A percentile compares a stretch with the other conserved stretches of the same genome.
Evolutionary conservation across 2,329 filamentous ascomycete genomes (phyloP).

Genomic region (Gremmenia infestans): DNA sequence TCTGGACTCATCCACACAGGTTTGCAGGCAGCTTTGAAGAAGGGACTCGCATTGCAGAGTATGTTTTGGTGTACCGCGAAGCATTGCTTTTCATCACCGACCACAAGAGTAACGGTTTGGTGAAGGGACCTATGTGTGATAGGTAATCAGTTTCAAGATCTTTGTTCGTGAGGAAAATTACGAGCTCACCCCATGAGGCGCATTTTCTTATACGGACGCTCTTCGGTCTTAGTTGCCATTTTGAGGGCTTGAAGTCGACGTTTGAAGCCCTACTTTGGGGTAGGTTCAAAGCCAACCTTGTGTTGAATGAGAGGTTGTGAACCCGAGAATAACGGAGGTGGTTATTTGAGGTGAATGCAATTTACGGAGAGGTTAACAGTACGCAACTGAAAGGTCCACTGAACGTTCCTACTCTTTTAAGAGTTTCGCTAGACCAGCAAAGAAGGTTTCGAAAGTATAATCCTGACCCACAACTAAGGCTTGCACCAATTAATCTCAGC

Average conservation of each 20-base stretch:
- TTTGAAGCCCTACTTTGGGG: too few species aligned
- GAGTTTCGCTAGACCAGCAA: too few species aligned
- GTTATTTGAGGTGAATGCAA: too few species aligned
- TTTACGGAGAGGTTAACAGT: too few species aligned
- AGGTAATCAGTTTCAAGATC: not conserved
- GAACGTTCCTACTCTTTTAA: too few species aligned
- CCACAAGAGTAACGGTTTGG: slow-evolving; percentile 5
- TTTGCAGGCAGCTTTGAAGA: slow-evolving; percentile 11
- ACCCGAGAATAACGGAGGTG: too few species aligned
- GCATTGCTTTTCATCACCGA: not conserved
- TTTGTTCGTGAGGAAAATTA: not conserved
- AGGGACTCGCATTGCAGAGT: slow-evolving; percentile 9
- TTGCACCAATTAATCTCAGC: too few species aligned
- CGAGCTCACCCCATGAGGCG: not conserved
- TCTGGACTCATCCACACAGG: slow-evolving; percentile 2
- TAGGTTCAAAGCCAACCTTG: too few species aligned
- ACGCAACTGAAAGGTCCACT: too few species aligned
- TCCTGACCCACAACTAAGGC: too few species aligned
- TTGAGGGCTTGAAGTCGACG: not conserved
- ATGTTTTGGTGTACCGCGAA: slow-evolving; percentile 10
- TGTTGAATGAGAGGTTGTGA: too few species aligned
- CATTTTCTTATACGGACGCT: not conserved
- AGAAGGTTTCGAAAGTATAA: too few species aligned
- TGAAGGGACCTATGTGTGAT: not conserved
- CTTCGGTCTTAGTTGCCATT: not conserved